A percentile compares a stretch with the other conserved stretches of the same genome.
phyloP scores from a whole-genome alignment of 192 early-diverging fungal genomes.

The Mortierella hygrophila region DNA sequence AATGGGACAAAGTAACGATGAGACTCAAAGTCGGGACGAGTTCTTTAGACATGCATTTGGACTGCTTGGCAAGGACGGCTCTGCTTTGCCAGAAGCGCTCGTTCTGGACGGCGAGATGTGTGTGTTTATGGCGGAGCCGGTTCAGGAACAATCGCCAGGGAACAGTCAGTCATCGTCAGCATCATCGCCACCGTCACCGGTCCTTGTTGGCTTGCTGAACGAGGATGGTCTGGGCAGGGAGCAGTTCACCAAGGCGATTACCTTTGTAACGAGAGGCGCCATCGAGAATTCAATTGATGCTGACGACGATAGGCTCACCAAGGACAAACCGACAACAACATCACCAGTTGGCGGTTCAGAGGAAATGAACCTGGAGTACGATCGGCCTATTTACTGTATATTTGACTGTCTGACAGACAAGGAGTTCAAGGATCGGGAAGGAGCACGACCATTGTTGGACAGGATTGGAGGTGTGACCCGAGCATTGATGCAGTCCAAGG shows the following conservation, averaged over 20 bases:
- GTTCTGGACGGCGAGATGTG: conserved; percentile 67
- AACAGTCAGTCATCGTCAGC: neutral
- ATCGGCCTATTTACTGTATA: conserved; percentile 56
- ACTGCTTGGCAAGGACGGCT: neutral
- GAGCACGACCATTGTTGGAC: conserved; percentile 31
- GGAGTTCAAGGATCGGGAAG: conserved; percentile 47
- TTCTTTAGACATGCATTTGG: conserved; percentile 26
- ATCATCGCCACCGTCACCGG: neutral
- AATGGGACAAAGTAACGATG: neutral
- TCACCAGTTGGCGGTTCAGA: neutral
- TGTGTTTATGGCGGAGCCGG: conserved; percentile 37
- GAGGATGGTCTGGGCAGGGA: conserved; percentile 31
- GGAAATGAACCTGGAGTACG: conserved; percentile 13
- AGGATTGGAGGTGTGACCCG: conserved; percentile 35
- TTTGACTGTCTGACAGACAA: conserved; percentile 60
- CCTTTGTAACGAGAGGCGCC: conserved; percentile 9
- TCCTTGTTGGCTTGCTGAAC: neutral
- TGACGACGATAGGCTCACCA: conserved; percentile 9
- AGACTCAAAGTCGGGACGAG: neutral
- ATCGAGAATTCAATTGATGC: neutral
- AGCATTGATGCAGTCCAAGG: conserved; percentile 5
- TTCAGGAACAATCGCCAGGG: neutral
- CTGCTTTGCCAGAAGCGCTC: conserved; percentile 17
- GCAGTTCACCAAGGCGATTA: conserved; percentile 28
- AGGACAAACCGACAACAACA: neutral